Percentiles rank a stretch among this genome's conserved stretches.
These are phyloP conservation scores for Trypanosoma theileri DNA, from an alignment of 208 protist genomes.

Conservation along the genomic window DNA sequence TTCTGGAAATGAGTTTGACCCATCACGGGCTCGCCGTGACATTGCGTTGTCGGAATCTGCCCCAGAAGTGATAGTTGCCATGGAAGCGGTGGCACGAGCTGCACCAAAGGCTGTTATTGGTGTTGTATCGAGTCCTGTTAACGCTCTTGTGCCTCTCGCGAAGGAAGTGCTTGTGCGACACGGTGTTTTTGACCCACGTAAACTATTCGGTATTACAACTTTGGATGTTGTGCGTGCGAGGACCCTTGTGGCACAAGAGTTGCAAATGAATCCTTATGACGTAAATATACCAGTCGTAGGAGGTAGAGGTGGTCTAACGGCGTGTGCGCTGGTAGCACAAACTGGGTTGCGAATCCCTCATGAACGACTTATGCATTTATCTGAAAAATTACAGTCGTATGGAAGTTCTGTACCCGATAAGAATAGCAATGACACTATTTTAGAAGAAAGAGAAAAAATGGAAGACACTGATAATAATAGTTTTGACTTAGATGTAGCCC, in stretches of 20 bases:
- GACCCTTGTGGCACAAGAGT: slow-evolving; percentile 49
- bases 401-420: slow-evolving; percentile 36
- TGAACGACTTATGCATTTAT: slow-evolving; percentile 59
- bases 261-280: slow-evolving; percentile 78
- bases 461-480: not conserved
- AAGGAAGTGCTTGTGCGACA: slow-evolving; percentile 80
- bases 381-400: slow-evolving; percentile 58
- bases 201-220: slow-evolving; percentile 92
- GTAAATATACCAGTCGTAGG: slow-evolving; percentile 92
- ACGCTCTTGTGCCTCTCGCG: slow-evolving; percentile 92
- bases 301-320: slow-evolving; percentile 91
- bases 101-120: slow-evolving; percentile 77
- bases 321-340: slow-evolving; percentile 88
- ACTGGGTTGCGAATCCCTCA: slow-evolving; percentile 57
- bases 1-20: slow-evolving; percentile 87
- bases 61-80: slow-evolving; percentile 63
- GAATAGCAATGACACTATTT: not conserved
- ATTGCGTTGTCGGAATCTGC: slow-evolving; percentile 85
- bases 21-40: slow-evolving; percentile 85
- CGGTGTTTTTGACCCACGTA: slow-evolving; percentile 76
- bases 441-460: slow-evolving; percentile 13
- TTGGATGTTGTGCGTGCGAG: slow-evolving; percentile 88
- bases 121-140: slow-evolving; percentile 93
- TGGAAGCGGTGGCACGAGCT: slow-evolving; percentile 64
- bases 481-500: slow-evolving; percentile 28